phyloP scores from a whole-genome alignment of 192 early-diverging fungal genomes.

The Cetraspora pellucida region DNA sequence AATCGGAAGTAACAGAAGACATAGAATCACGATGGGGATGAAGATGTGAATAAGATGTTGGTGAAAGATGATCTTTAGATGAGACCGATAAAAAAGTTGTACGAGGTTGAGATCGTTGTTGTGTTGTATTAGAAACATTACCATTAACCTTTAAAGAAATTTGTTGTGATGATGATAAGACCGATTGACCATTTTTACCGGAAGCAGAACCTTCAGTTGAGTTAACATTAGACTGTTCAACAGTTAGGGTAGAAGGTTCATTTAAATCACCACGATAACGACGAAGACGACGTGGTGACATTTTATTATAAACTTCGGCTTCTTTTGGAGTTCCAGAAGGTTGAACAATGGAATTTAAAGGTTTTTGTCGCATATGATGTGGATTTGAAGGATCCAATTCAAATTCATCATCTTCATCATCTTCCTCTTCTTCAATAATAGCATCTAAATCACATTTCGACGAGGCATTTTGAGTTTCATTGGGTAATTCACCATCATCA shows the following conservation, averaged over 20 bases:
- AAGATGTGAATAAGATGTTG: neutral
- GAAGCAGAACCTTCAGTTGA: no score
- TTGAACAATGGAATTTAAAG: neutral
- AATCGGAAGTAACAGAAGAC: conserved; percentile 18
- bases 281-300: no score
- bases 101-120: neutral
- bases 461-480: conserved; percentile 4
- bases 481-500: neutral
- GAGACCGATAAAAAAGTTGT: conserved; percentile 15
- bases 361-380: neutral
- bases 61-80: neutral
- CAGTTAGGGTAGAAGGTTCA: no score
- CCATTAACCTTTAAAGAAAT: neutral
- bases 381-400: neutral
- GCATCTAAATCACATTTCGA: conserved; percentile 17
- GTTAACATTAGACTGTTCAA: no score
- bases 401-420: conserved; percentile 26
- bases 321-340: neutral
- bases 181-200: neutral
- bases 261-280: no score
- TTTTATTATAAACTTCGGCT: no score
- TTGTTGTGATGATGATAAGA: no score
- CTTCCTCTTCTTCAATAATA: conserved; percentile 25
- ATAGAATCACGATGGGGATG: conserved; percentile 29
- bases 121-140: neutral